Base-by-base conservation (phyloP, 768 basidiomycete genomes). In the Trametes maxima region DNA sequence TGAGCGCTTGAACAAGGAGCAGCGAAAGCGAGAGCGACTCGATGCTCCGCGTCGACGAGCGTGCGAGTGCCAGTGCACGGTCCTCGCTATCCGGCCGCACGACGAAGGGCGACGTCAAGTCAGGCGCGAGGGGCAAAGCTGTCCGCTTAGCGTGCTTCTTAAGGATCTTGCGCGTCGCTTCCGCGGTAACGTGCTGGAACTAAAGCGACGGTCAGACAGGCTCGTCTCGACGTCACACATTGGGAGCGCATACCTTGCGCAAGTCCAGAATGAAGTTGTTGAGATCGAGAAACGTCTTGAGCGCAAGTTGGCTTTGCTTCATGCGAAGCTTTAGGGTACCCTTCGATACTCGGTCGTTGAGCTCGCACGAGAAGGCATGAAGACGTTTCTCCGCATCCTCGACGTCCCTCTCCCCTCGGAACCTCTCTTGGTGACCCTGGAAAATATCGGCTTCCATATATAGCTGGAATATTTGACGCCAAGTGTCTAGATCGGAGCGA, bases 81-180 rank as follows among this genome's bases (percentile, higher is more conserved):
- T 46, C 51, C 11, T 44, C 54, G 28, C 43, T 28, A 11, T 54
- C 57, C 8, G 57, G 36, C 1, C 22, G 16, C 13, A 64, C 58
- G 17, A 51, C 42, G 60, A 70, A 67, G 5, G 63, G 66, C 3
- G 67, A 65, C 0, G 67, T 28, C 22, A 70, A 48, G n/a, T 64
- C 62, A 1, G 65, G 65, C 67, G 87, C 81, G 65, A 89, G 79
- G 1, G 91, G 89, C 10, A 98, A 77, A 0, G 90, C 86, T 0
- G 94, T 96, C 3, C 92, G 86, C 71, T 96, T 96, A 28, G 91
- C 82, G 70, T 95, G 95, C 70, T 97, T 97, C 80, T 96, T 96
- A 53, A 96, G 82, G 60, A 94, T 94, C 76, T 97, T 97, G 37
- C 94, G 85, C 2, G 89, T 90, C 1, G 94, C 95, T 73, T 96